phyloP scores from a whole-genome alignment of 164 flowering plant species.

The Cinnamomum micranthum region DNA sequence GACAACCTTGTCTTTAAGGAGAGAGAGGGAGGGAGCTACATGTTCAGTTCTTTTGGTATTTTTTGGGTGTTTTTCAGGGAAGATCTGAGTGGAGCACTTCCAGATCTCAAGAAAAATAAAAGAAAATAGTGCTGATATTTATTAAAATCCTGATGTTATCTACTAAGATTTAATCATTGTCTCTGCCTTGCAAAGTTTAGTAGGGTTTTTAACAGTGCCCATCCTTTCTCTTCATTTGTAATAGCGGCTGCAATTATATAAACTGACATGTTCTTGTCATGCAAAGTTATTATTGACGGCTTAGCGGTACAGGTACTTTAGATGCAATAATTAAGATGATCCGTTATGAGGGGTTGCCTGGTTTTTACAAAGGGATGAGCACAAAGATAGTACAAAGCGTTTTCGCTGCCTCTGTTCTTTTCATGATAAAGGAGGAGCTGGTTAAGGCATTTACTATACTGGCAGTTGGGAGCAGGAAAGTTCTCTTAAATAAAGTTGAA shows the following conservation, averaged over 20 bases:
- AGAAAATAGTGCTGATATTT: too few species aligned
- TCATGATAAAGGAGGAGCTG: slow-evolving; percentile 79
- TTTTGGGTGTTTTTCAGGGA: background rate
- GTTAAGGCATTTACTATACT: slow-evolving; percentile 45
- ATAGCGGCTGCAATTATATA: background rate
- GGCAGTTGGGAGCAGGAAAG: slow-evolving; percentile 32
- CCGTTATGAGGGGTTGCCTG: slow-evolving; percentile 49
- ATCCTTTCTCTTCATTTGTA: background rate
- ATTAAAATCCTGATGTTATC: too few species aligned
- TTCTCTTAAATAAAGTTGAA: slow-evolving; percentile 9
- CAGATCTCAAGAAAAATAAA: too few species aligned
- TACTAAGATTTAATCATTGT: too few species aligned
- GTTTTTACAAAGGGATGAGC: slow-evolving; percentile 33
- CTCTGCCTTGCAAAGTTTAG: too few species aligned
- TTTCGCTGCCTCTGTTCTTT: slow-evolving; percentile 74
- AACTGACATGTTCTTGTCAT: background rate
- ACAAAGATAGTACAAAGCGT: slow-evolving; percentile 83
- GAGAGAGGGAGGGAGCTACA: background rate
- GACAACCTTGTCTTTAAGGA: background rate
- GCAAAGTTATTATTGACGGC: background rate
- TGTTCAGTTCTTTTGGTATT: background rate
- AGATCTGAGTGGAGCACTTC: too few species aligned
- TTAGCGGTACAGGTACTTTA: slow-evolving; percentile 42
- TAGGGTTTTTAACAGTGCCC: background rate
- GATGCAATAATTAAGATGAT: slow-evolving; percentile 69